phyloP scores from a whole-genome alignment of 805 yeast genomes.

The Wickerhamomyces mucosus region DNA sequence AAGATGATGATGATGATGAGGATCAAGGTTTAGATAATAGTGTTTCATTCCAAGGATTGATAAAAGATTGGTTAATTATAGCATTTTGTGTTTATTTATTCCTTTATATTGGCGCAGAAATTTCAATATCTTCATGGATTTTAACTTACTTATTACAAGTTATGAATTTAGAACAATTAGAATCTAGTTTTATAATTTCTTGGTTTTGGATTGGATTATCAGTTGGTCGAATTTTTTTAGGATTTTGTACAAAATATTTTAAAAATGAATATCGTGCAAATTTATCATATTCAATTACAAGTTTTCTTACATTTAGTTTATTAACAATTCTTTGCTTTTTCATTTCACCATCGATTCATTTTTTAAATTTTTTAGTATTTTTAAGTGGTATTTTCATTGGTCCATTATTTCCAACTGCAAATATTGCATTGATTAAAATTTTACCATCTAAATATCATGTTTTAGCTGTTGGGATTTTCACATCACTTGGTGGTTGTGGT shows the following conservation, averaged over 20 bases:
- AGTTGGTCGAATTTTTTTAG: slow-evolving; percentile 48
- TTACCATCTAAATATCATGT: slow-evolving; percentile 54
- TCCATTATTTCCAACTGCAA: slow-evolving; percentile 66
- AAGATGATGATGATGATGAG: slow-evolving; percentile 11
- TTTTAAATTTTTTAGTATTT: slow-evolving; percentile 17
- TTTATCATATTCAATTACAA: slow-evolving; percentile 24
- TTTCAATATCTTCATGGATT: slow-evolving; percentile 63
- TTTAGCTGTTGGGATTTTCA: slow-evolving; percentile 61
- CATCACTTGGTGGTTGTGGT: slow-evolving; percentile 78
- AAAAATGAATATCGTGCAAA: slow-evolving; percentile 32
- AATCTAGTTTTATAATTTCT: slow-evolving; percentile 55
- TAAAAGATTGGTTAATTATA: slow-evolving; percentile 31
- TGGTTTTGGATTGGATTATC: slow-evolving; percentile 71
- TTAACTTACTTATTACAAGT: slow-evolving; percentile 51
- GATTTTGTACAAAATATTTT: slow-evolving; percentile 43
- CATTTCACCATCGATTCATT: slow-evolving; percentile 1
- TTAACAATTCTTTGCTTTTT: slow-evolving; percentile 9
- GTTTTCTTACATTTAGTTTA: slow-evolving; percentile 22
- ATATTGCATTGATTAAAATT: slow-evolving; percentile 51
- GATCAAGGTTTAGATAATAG: background rate
- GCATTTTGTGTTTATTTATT: slow-evolving; percentile 43
- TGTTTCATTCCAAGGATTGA: slow-evolving; percentile 7
- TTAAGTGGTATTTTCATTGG: slow-evolving; percentile 54
- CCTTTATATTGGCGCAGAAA: slow-evolving; percentile 62
- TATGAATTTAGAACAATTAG: slow-evolving; percentile 35